Evolutionary conservation across 345 rosid species (phyloP), one percentile per base, ranked within the genome.

Genomic region (Rubroshorea leprosula): DNA sequence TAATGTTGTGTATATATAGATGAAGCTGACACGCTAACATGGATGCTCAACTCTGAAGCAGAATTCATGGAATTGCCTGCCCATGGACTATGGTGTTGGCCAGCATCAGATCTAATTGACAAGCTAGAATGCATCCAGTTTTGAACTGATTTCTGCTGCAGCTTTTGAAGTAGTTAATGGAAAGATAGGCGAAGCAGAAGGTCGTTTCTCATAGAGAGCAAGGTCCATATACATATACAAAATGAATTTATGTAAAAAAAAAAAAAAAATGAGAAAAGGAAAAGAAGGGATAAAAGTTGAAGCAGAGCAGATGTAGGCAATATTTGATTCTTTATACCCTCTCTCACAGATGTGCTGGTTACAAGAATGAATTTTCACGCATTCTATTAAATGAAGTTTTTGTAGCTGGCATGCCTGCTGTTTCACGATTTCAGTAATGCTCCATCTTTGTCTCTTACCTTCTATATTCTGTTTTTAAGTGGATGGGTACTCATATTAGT

Each of bases 271-370:
- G 24, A n/a, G n/a, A 56, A 22, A 4, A 20, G 23, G 35, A 49
- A 0, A 16, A 46, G 35, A 29, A 29, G 5, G 35, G 35, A 29
- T 29, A 29, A 9, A 29, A 29, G 35, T 57, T 44, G 51, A 14
- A 44, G 51, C 25, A 21, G 58, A 41, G 67, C 55, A 75, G 58
- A 27, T 73, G 54, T 66, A 68, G 78, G 63, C 54, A 67, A 68
- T 58, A 64, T 57, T 68, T 74, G 44, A 70, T 75, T 77, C 71
- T 70, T 72, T 77, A 44, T 60, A 55, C 47, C 62, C 45, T 49
- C 48, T 23, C 26, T 23, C 56, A 38, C 22, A 6, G 11, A n/a
- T n/a, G n/a, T n/a, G n/a, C n/a, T n/a, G n/a, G n/a, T n/a, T n/a
- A n/a, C n/a, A n/a, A n/a, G n/a, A n/a, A n/a, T n/a, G n/a, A n/a